These are phyloP conservation scores for Ogataea parapolymorpha DNA, from an alignment of 805 yeast species.

Conservation along the genomic window DNA sequence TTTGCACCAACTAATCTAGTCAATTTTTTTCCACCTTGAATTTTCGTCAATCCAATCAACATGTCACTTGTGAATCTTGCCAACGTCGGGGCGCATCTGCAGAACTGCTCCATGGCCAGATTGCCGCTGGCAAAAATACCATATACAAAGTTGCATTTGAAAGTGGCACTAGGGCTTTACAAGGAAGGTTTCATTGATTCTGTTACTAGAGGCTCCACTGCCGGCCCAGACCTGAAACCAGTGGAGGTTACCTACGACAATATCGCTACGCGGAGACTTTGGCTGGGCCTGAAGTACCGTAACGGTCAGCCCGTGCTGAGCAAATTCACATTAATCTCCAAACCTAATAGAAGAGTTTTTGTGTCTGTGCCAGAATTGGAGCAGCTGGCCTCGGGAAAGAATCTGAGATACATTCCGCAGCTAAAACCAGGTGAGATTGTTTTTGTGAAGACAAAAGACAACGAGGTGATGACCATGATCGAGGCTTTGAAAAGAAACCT, in stretches of 20 bases:
- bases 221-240: conserved; percentile 78
- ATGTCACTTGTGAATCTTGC: conserved; percentile 89
- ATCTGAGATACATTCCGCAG: conserved; percentile 73
- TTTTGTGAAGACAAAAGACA: conserved; percentile 52
- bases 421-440: conserved; percentile 87
- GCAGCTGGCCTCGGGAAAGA: conserved; percentile 70
- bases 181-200: conserved; percentile 87
- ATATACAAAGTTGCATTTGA: conserved; percentile 76
- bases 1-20: conserved; percentile 1
- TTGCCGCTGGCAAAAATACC: conserved; percentile 77
- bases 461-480: conserved; percentile 64
- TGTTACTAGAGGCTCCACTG: conserved; percentile 76
- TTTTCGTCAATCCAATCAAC: conserved; percentile 8
- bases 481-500: conserved; percentile 77
- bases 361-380: conserved; percentile 63
- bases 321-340: conserved; percentile 69
- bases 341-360: conserved; percentile 75
- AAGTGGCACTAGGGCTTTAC: conserved; percentile 78
- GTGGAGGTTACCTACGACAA: conserved; percentile 84
- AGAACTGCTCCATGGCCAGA: conserved; percentile 78
- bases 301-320: conserved; percentile 74
- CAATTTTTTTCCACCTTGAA: conserved; percentile 1
- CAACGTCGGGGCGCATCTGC: conserved; percentile 81
- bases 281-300: conserved; percentile 90
- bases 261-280: conserved; percentile 77